Base-by-base conservation (phyloP, 768 basidiomycete species). In the Peribolospora kevripleyi region DNA sequence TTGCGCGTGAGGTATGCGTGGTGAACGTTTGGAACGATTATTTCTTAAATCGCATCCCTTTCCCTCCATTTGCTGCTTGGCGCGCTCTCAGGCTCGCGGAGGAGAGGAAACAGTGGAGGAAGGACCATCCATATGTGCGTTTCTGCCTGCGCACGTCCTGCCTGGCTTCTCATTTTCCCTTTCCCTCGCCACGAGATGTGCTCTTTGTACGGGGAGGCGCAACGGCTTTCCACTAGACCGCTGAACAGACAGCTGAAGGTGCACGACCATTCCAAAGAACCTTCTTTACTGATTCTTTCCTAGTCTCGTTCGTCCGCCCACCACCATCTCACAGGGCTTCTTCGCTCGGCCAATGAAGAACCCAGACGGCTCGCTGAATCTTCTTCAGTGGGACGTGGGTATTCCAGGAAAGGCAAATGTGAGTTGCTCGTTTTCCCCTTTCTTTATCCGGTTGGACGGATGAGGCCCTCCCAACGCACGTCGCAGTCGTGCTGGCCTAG, bases 301-400 rank as follows among this genome's bases (percentile, higher is more conserved):
- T 7, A 53, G 42, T 56, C 57, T 54, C n/a, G 43, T 7, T 55
- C 55, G 11, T 39, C 36, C 10, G 36, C 36, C 45, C 39, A 13
- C 14, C 13, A 40, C 48, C 14, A 13, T 42, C 41, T 40, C 50
- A 36, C 64, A 98, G 91, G 91, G 91, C 61, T 98, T 98, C 72
- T 97, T 82, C 65, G 93, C 93, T 46, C 84, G 85, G 66, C 93
- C 93, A 36, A 72, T 76, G 48, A 98, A 98, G 70, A 75, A 79
- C 14, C 65, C 78, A 36, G 93, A 98, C 69, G 87, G 91, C 13
- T 82, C 87, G 3, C 80, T 95, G 79, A 90, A 97, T 68, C 73
- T 98, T 50, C 78, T 97, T 77, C 80, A 86, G 66, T 98, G 93
- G 93, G 93, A 97, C 66, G 88, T 93, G 2, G 93, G 93, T 36